These are phyloP conservation scores for Grosmannia huntii DNA, from an alignment of 2,329 filamentous ascomycete genomes.

Conservation along the genomic window DNA sequence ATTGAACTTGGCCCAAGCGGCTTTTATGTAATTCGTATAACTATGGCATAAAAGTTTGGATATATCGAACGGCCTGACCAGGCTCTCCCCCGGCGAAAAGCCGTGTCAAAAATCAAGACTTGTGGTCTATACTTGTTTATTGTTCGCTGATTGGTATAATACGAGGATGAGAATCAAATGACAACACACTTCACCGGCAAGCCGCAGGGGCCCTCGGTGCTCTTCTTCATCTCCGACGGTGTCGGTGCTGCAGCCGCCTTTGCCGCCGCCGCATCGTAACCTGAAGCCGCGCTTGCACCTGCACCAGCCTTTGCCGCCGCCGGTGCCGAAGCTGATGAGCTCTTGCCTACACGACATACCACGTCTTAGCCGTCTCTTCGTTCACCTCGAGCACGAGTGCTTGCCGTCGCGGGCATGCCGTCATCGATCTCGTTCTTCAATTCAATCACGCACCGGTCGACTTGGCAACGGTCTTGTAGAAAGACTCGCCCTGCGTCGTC, in stretches of 20 bases:
- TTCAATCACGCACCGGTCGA: constrained; percentile 56
- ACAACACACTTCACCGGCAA: constrained; percentile 1
- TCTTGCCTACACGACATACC: neutral
- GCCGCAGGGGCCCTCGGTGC: neutral
- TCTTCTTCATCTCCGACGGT: neutral
- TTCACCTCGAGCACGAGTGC: neutral
- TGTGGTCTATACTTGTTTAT: neutral
- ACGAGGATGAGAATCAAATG: neutral
- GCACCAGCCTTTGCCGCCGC: neutral
- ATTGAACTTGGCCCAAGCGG: no score
- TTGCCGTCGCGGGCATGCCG: neutral
- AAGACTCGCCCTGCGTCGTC: constrained; percentile 68
- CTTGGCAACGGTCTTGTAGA: constrained; percentile 68
- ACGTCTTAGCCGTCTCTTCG: neutral
- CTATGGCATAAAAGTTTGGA: constrained; percentile 21
- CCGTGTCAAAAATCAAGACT: no score
- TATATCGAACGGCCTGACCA: constrained; percentile 21
- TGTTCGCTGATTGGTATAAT: neutral
- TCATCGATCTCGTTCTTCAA: constrained; percentile 23
- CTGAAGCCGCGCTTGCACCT: neutral
- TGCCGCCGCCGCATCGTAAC: neutral
- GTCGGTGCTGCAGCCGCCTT: neutral
- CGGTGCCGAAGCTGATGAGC: neutral
- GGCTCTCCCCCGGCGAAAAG: constrained; percentile 22
- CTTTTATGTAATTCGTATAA: no score